Percentiles rank a stretch among this genome's conserved stretches.
Evolutionary conservation across 108 stramenopile species (phyloP).

Genomic region (Nannochloropsis gaditana): DNA sequence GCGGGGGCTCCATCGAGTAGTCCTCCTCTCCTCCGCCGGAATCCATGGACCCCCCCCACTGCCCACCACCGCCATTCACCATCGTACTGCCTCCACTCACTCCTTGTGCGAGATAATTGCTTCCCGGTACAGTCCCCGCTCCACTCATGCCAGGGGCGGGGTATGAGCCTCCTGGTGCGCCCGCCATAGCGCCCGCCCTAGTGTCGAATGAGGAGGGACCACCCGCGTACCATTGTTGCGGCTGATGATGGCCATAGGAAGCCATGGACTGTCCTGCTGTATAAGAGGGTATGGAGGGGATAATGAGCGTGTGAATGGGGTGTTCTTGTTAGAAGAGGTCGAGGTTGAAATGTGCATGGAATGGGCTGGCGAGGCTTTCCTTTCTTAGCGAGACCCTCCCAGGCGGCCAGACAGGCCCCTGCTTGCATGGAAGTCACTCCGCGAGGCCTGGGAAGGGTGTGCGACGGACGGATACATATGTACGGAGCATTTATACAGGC

Average conservation of each 20-base stretch:
- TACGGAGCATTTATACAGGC: too few relatives aligned
- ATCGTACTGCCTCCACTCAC: neutral
- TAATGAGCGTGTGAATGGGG: neutral
- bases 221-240: conserved; percentile 16
- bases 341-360: too few relatives aligned
- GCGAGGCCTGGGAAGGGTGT: too few relatives aligned
- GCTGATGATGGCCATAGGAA: neutral
- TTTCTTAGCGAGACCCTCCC: too few relatives aligned
- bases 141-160: neutral
- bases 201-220: neutral
- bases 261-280: neutral
- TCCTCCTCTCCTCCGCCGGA: conserved; percentile 50
- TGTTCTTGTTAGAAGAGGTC: too few relatives aligned
- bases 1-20: conserved; percentile 87
- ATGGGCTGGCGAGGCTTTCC: too few relatives aligned
- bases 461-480: too few relatives aligned
- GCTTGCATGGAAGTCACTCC: too few relatives aligned
- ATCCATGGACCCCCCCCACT: conserved; percentile 14
- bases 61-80: neutral
- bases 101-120: neutral
- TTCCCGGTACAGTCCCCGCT: neutral
- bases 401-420: too few relatives aligned
- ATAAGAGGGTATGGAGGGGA: neutral
- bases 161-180: neutral
- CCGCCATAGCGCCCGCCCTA: neutral